These are phyloP conservation scores for Jamesozyma piceae DNA, from an alignment of 805 yeast species.

Conservation along the genomic window DNA sequence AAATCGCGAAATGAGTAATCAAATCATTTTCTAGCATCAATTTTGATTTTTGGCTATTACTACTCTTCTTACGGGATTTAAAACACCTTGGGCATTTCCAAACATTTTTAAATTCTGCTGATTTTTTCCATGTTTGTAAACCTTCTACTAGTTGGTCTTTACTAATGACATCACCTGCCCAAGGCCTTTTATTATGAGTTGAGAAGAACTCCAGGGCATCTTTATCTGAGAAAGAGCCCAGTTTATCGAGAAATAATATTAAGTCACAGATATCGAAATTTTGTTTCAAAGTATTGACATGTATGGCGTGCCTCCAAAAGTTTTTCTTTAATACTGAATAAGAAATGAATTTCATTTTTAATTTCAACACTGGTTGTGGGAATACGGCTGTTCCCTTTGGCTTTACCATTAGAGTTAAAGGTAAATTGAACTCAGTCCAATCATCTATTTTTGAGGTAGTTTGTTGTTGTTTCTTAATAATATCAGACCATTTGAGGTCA, in stretches of 20 bases:
- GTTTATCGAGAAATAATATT: constrained; percentile 46
- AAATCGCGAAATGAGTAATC: constrained; percentile 79
- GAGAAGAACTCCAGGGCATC: constrained; percentile 48
- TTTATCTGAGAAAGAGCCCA: constrained; percentile 41
- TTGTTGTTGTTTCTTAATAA: constrained; percentile 29
- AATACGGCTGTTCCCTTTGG: background rate
- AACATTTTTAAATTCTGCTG: constrained; percentile 36
- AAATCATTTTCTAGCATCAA: constrained; percentile 44
- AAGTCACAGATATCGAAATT: constrained; percentile 44
- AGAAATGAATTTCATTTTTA: constrained; percentile 58
- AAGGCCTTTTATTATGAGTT: constrained; percentile 35
- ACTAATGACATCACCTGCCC: constrained; percentile 46
- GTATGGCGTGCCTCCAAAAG: constrained; percentile 57
- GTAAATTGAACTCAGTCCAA: constrained; percentile 29
- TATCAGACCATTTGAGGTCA: constrained; percentile 44
- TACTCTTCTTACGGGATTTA: constrained; percentile 44
- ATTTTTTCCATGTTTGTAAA: constrained; percentile 34
- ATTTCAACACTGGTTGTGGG: constrained; percentile 40
- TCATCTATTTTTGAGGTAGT: constrained; percentile 5
- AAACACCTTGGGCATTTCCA: constrained; percentile 77
- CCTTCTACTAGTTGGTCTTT: constrained; percentile 38
- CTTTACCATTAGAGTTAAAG: constrained; percentile 22
- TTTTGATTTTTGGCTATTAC: constrained; percentile 29
- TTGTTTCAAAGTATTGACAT: constrained; percentile 37
- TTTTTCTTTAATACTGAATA: constrained; percentile 54